Conservation (phyloP, 495 filamentous ascomycete species). For the Saxophila tyrrhenica region DNA sequence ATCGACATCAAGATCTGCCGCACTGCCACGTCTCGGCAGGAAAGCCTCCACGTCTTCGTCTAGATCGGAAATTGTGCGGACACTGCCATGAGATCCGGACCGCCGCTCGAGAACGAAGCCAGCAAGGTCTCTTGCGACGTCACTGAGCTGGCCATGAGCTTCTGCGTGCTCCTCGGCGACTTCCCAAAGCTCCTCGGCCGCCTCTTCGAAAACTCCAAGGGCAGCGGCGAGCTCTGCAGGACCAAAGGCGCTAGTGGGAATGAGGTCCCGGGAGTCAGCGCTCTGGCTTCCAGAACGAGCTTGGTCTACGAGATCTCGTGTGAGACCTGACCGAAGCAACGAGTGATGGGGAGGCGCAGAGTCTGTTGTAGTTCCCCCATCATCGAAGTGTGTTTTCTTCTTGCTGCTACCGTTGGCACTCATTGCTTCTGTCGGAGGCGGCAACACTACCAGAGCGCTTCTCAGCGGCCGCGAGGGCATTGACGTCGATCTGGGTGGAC, state of each 20-base stretch:
- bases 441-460: slow-evolving; percentile 3
- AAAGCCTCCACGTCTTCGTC: neutral
- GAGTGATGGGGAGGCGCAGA: neutral
- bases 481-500: neutral
- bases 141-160: neutral
- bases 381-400: slow-evolving; percentile 4
- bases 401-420: neutral
- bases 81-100: neutral
- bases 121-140: neutral
- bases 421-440: neutral
- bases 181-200: neutral
- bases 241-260: too few relatives aligned
- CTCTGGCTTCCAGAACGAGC: neutral
- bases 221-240: neutral
- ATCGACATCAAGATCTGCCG: neutral
- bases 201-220: neutral
- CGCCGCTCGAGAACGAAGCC: neutral
- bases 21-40: neutral
- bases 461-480: slow-evolving; percentile 1
- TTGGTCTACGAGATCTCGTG: neutral
- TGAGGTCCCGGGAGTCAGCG: neutral
- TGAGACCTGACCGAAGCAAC: neutral
- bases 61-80: neutral
- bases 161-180: slow-evolving; percentile 3
- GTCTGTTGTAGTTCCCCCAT: neutral